Conservation (phyloP, 768 basidiomycete genomes). For the Neoboletus subvelutipes region DNA sequence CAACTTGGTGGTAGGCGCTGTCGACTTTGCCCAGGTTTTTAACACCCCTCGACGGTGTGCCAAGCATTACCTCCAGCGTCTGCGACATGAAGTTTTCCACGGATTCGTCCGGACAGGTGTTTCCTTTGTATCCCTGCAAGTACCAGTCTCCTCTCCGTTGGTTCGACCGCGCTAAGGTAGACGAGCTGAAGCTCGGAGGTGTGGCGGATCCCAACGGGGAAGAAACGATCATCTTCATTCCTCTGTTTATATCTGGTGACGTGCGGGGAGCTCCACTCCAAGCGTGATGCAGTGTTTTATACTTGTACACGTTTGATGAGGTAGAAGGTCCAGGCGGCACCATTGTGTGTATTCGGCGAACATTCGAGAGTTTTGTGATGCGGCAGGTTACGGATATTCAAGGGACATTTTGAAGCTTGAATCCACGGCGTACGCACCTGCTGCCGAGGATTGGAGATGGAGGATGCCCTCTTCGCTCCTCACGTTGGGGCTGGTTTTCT, state of each 20-base stretch:
- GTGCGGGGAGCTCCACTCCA: not conserved
- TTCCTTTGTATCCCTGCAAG: not conserved
- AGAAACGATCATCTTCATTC: not conserved
- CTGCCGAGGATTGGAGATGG: not conserved
- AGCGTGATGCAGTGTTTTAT: not conserved
- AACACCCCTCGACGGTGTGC: too few relatives aligned
- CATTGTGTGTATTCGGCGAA: not conserved
- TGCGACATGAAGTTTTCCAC: not conserved
- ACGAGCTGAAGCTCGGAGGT: not conserved
- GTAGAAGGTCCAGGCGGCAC: not conserved
- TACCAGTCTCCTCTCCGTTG: not conserved
- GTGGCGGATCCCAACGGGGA: not conserved
- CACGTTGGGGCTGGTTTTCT: not conserved
- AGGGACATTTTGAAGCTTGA: not conserved
- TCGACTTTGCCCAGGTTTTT: too few relatives aligned
- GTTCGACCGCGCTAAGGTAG: not conserved
- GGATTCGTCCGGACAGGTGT: not conserved
- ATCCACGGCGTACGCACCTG: not conserved
- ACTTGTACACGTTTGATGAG: not conserved
- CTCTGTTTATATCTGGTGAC: not conserved
- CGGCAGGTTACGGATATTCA: not conserved
- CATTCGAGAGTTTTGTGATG: not conserved
- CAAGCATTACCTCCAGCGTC: too few relatives aligned
- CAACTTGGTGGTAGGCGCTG: not conserved
- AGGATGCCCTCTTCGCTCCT: too few relatives aligned